Conservation (phyloP, 2,329 filamentous ascomycete species). For the Tolypocladium inflatum region DNA sequence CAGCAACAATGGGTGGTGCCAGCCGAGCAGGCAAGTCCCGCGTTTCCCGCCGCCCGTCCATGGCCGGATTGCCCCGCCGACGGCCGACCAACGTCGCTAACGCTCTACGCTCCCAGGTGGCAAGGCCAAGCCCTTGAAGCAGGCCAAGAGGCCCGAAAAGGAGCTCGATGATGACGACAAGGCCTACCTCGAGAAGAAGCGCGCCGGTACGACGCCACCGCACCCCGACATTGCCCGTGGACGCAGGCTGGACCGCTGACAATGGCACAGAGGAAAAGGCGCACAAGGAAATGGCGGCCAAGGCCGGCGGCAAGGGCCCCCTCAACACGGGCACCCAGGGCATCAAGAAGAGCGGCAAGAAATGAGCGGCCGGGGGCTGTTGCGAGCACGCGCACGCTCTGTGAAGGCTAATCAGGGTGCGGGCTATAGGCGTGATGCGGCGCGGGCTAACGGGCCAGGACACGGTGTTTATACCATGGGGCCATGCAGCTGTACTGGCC, state of each 20-base stretch:
- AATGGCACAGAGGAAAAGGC: slow-evolving; percentile 62
- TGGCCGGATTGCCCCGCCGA: neutral
- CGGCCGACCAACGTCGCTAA: neutral
- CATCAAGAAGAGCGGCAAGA: slow-evolving; percentile 98
- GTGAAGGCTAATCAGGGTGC: neutral
- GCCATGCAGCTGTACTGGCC: too few species aligned
- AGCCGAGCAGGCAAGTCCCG: slow-evolving; percentile 27
- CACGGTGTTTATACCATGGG: neutral
- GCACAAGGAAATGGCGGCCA: slow-evolving; percentile 72
- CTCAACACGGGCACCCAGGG: slow-evolving; percentile 76
- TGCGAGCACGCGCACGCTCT: neutral
- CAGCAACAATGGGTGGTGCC: slow-evolving; percentile 23
- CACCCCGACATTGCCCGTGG: neutral
- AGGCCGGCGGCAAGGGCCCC: slow-evolving; percentile 80
- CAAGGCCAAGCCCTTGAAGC: slow-evolving; percentile 80
- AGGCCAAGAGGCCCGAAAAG: slow-evolving; percentile 73
- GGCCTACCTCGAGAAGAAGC: slow-evolving; percentile 76
- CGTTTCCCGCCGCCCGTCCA: neutral
- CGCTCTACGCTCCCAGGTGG: slow-evolving; percentile 44
- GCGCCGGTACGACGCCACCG: slow-evolving; percentile 53
- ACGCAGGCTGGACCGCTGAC: neutral
- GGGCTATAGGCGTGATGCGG: neutral
- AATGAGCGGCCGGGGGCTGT: slow-evolving; percentile 41
- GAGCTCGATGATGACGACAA: slow-evolving; percentile 82
- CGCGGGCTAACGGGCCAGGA: neutral